Percentiles rank a stretch among this genome's conserved stretches.
Evolutionary conservation across 2,329 filamentous ascomycete species (phyloP).

Genomic region (Arthrobotrys musiformis): DNA sequence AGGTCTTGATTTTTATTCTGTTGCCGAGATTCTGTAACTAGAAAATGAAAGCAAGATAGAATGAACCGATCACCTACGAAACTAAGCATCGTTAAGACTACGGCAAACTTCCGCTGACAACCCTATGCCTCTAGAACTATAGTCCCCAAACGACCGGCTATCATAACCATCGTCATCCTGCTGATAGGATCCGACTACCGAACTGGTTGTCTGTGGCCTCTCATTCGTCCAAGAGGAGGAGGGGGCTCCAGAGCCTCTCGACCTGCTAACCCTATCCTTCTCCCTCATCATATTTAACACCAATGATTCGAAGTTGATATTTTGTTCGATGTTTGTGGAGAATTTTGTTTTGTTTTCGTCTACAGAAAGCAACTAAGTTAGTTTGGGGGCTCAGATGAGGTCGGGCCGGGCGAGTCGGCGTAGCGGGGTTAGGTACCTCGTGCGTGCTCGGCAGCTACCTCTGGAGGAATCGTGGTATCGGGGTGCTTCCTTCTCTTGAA

Average conservation of each 20-base stretch:
- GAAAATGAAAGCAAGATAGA: too few relatives aligned
- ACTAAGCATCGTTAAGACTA: too few relatives aligned
- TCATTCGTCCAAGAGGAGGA: background rate
- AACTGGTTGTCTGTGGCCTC: background rate
- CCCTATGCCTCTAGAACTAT: background rate
- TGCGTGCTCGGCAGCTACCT: background rate
- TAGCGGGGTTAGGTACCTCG: background rate
- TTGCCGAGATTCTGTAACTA: too few relatives aligned
- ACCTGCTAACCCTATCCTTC: background rate
- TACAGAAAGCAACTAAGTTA: background rate
- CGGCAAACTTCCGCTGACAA: too few relatives aligned
- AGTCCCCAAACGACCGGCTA: background rate
- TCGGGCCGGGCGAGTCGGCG: too few relatives aligned
- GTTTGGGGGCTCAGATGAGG: too few relatives aligned
- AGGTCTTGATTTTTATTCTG: too few relatives aligned
- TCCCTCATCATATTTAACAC: constrained; percentile 49
- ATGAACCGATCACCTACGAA: too few relatives aligned
- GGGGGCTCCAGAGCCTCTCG: background rate
- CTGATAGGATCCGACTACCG: background rate
- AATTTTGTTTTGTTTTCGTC: constrained; percentile 6
- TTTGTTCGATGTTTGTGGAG: constrained; percentile 32
- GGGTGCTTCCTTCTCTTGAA: background rate
- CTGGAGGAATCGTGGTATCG: background rate
- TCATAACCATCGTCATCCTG: background rate
- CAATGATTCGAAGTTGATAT: constrained; percentile 29